phyloP scores from a whole-genome alignment of 139 green algal genomes.

The Closterium sp. region DNA sequence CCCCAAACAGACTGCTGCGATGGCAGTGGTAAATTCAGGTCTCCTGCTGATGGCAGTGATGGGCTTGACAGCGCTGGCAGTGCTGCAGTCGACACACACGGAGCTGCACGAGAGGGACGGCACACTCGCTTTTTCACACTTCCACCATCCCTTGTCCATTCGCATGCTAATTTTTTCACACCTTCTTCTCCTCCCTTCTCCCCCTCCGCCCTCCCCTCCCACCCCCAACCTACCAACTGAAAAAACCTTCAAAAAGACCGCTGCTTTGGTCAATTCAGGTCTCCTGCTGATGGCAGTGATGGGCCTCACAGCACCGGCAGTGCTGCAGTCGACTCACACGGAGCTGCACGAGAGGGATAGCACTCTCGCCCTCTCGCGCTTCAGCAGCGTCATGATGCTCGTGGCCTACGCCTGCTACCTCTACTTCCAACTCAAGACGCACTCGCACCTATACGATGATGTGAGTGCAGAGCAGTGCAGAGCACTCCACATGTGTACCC shows the following conservation, averaged over 20 bases:
- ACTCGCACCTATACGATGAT: constrained; percentile 45
- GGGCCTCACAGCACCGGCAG: constrained; percentile 59
- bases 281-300: constrained; percentile 54
- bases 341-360: constrained; percentile 47
- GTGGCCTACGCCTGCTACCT: constrained; percentile 69
- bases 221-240: no score
- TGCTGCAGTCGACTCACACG: constrained; percentile 63
- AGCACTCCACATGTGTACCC: constrained; percentile 26
- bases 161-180: no score
- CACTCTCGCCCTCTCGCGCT: constrained; percentile 57
- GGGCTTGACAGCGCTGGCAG: constrained; percentile 59
- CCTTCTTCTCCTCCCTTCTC: no score
- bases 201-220: no score
- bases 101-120: constrained; percentile 47
- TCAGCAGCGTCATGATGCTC: constrained; percentile 71
- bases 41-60: constrained; percentile 53
- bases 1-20: constrained; percentile 22
- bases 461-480: constrained; percentile 10
- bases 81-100: constrained; percentile 63
- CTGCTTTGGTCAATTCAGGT: constrained; percentile 22
- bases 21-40: constrained; percentile 31
- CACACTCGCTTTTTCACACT: constrained; percentile 19
- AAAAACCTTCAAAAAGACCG: constrained; percentile 36
- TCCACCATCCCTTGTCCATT: no score
- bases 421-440: constrained; percentile 67